A percentile compares a stretch with the other conserved stretches of the same genome.
These are phyloP conservation scores for Stropharia rugosoannulata DNA, from an alignment of 768 basidiomycete species.

Conservation along the genomic window DNA sequence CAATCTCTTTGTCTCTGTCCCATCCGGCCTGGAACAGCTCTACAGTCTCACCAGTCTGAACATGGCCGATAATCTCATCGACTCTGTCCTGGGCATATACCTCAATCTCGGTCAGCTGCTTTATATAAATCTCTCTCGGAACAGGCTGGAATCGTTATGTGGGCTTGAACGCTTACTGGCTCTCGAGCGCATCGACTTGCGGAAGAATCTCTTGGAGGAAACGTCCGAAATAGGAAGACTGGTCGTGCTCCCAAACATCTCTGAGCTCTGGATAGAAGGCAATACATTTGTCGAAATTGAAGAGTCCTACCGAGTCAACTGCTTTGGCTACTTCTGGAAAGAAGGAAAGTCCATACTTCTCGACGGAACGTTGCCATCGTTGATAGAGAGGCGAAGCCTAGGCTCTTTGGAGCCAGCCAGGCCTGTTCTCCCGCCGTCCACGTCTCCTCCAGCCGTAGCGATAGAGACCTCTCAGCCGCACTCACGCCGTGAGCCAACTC, in stretches of 20 bases:
- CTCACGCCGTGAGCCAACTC: slow-evolving; percentile 11
- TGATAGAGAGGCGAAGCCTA: slow-evolving; percentile 68
- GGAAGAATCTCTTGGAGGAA: slow-evolving; percentile 78
- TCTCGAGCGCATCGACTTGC: slow-evolving; percentile 83
- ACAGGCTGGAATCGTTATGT: slow-evolving; percentile 92
- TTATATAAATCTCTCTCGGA: slow-evolving; percentile 77
- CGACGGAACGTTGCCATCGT: slow-evolving; percentile 70
- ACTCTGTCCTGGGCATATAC: slow-evolving; percentile 89
- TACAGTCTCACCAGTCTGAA: slow-evolving; percentile 88
- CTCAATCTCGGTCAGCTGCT: slow-evolving; percentile 75
- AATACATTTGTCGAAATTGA: slow-evolving; percentile 80
- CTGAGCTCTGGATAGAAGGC: slow-evolving; percentile 80
- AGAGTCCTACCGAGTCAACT: slow-evolving; percentile 71
- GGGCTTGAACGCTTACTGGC: slow-evolving; percentile 88
- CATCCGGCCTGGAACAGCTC: slow-evolving; percentile 69
- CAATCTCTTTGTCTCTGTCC: slow-evolving; percentile 89
- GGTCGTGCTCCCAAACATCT: slow-evolving; percentile 73
- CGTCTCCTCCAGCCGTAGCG: slow-evolving; percentile 48
- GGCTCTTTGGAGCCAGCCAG: slow-evolving; percentile 52
- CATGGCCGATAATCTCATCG: slow-evolving; percentile 96
- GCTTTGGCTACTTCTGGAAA: slow-evolving; percentile 82
- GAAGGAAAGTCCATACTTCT: slow-evolving; percentile 80
- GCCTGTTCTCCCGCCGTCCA: slow-evolving; percentile 46
- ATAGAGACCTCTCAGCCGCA: slow-evolving; percentile 39
- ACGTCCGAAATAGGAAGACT: slow-evolving; percentile 83